A percentile compares a stretch with the other conserved stretches of the same genome.
Conservation (phyloP, 108 stramenopile genomes). For the Skeletonema marinoi region DNA sequence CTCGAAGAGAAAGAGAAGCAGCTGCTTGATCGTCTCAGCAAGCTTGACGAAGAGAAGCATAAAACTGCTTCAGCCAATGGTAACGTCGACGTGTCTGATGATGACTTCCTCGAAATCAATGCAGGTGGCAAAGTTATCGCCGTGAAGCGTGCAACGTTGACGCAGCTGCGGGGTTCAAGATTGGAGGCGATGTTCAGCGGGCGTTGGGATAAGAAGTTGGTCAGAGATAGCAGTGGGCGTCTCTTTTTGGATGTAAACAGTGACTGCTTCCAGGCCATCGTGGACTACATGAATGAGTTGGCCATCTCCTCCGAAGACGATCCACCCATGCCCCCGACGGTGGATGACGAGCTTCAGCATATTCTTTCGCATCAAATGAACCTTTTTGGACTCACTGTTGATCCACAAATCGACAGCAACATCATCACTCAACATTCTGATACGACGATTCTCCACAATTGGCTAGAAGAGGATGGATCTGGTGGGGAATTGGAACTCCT, state of each 20-base stretch:
- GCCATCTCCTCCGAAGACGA: constrained; percentile 8
- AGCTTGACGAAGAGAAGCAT: constrained; percentile 1
- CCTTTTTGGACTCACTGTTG: constrained; percentile 12
- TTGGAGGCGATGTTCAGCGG: constrained; percentile 33
- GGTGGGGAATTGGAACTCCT: constrained; percentile 15
- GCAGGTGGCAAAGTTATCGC: constrained; percentile 6
- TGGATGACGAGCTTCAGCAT: constrained; percentile 19
- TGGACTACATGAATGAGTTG: constrained; percentile 14
- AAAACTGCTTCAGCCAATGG: background rate
- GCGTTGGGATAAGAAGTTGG: constrained; percentile 24
- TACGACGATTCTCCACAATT: background rate
- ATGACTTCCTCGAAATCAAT: constrained; percentile 19
- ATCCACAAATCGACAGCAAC: background rate
- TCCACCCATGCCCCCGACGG: constrained; percentile 8
- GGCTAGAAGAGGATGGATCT: constrained; percentile 22
- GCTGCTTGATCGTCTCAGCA: background rate
- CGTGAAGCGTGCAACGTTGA: constrained; percentile 9
- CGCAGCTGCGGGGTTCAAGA: constrained; percentile 13
- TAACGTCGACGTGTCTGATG: background rate
- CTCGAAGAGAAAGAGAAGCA: constrained; percentile 3
- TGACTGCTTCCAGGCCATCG: constrained; percentile 6
- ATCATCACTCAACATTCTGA: constrained; percentile 4
- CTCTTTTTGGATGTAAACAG: constrained; percentile 19
- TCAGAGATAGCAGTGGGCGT: constrained; percentile 14
- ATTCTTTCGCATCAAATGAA: constrained; percentile 20